Conservation (phyloP, 192 early-diverging fungal genomes). For the Phlyctochytrium planicorne region DNA sequence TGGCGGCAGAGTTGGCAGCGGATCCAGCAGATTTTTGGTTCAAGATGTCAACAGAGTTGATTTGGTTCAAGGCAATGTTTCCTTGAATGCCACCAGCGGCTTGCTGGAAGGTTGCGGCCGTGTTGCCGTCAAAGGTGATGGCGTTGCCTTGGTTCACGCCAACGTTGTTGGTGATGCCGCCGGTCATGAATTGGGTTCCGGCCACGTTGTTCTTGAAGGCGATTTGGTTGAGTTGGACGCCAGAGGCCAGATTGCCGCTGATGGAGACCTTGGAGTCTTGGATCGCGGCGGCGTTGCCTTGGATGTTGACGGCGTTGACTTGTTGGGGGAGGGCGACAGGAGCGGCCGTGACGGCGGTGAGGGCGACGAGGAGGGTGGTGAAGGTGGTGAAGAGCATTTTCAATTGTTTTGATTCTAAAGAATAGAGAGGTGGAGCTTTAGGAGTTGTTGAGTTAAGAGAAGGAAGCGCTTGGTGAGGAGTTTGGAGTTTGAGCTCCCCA, state of each 20-base stretch:
- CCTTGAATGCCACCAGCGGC: background rate
- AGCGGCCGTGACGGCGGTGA: too few relatives aligned
- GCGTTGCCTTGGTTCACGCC: constrained; percentile 1
- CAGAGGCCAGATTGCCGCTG: background rate
- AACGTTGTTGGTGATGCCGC: background rate
- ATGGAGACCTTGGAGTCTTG: background rate
- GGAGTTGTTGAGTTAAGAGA: too few relatives aligned
- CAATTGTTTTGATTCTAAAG: too few relatives aligned
- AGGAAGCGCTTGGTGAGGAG: too few relatives aligned
- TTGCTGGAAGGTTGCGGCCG: background rate
- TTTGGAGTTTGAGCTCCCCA: too few relatives aligned
- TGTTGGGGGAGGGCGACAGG: too few relatives aligned
- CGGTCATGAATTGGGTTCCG: background rate
- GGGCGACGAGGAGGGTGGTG: too few relatives aligned
- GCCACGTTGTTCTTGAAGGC: background rate
- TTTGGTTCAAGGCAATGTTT: background rate
- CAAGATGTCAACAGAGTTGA: background rate
- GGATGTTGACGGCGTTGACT: background rate
- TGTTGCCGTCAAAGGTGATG: background rate
- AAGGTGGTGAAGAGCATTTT: too few relatives aligned
- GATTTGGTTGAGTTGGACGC: background rate
- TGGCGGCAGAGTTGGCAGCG: background rate
- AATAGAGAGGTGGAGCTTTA: too few relatives aligned
- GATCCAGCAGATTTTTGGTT: background rate
- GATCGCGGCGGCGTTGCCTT: background rate